These are phyloP conservation scores for Cymodocea nodosa DNA, from an alignment of 116 monocot species.

Conservation along the genomic window DNA sequence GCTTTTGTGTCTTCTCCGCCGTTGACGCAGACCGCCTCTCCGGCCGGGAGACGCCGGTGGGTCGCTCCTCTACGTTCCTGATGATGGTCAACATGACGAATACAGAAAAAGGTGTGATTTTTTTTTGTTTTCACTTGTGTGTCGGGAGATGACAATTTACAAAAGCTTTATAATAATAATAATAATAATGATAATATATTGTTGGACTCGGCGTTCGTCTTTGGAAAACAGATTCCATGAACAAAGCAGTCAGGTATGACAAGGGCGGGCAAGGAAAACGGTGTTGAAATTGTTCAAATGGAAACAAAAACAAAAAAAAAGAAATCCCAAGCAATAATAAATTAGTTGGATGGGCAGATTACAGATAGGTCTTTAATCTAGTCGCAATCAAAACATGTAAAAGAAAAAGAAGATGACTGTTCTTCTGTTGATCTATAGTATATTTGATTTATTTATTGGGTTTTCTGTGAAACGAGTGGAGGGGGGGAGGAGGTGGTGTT, in stretches of 20 bases:
- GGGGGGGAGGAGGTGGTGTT: neutral
- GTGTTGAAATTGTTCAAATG: neutral
- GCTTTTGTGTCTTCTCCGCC: conserved; percentile 14
- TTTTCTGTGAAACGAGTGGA: too few relatives aligned
- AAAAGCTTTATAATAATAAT: conserved; percentile 1
- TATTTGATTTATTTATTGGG: too few relatives aligned
- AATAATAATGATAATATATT: neutral
- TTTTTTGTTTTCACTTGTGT: neutral
- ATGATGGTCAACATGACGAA: conserved; percentile 12
- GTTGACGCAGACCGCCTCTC: conserved; percentile 17
- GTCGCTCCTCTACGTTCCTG: conserved; percentile 41
- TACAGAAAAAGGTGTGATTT: conserved; percentile 4
- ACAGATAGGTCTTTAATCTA: neutral
- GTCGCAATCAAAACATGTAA: neutral
- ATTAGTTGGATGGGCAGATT: neutral
- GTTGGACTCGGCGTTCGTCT: too few relatives aligned
- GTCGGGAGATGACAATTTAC: neutral
- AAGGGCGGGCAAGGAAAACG: neutral
- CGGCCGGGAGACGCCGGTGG: conserved; percentile 10
- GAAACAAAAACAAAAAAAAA: neutral
- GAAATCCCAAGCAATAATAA: neutral
- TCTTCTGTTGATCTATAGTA: neutral
- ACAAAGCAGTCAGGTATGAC: neutral
- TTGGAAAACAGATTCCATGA: neutral
- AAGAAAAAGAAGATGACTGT: neutral